Evolutionary conservation across 306 rosid species (phyloP).

Genomic region (Glycine tomentella): DNA sequence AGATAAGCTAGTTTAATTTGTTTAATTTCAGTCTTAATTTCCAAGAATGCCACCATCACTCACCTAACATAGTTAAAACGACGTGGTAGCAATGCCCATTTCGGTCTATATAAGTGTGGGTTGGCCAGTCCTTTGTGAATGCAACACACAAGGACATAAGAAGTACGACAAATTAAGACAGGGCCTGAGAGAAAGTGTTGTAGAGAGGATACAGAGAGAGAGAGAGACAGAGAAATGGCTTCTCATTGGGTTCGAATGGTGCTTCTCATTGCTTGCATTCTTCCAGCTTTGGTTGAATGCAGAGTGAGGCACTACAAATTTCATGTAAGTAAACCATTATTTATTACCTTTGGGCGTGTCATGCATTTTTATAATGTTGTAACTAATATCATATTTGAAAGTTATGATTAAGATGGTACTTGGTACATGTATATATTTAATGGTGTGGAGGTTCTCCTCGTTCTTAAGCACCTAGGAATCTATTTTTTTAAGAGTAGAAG

Average conservation of each 20-base stretch:
- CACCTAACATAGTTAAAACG: constrained; percentile 88
- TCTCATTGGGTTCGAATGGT: constrained; percentile 54
- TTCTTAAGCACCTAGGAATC: neutral
- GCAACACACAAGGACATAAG: constrained; percentile 37
- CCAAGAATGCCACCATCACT: constrained; percentile 56
- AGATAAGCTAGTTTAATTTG: constrained; percentile 29
- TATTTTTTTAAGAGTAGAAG: neutral
- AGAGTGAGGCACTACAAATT: constrained; percentile 78
- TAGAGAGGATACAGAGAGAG: too few relatives aligned
- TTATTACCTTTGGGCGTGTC: neutral
- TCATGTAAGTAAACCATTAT: constrained; percentile 61
- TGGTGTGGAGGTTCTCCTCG: neutral
- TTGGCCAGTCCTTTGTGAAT: constrained; percentile 57
- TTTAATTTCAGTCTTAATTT: constrained; percentile 50
- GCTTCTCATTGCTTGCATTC: constrained; percentile 63
- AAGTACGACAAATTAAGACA: constrained; percentile 23
- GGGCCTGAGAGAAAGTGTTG: neutral
- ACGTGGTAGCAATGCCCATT: constrained; percentile 65
- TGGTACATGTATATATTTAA: neutral
- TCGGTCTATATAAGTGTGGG: constrained; percentile 64
- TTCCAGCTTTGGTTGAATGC: constrained; percentile 79
- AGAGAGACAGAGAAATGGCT: constrained; percentile 56
- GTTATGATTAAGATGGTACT: neutral
- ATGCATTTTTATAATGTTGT: neutral
- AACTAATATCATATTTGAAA: neutral